Evolutionary conservation across 192 early-diverging fungal species (phyloP), one percentile per base, ranked within the genome.

Genomic region (Spinellus fusiger): DNA sequence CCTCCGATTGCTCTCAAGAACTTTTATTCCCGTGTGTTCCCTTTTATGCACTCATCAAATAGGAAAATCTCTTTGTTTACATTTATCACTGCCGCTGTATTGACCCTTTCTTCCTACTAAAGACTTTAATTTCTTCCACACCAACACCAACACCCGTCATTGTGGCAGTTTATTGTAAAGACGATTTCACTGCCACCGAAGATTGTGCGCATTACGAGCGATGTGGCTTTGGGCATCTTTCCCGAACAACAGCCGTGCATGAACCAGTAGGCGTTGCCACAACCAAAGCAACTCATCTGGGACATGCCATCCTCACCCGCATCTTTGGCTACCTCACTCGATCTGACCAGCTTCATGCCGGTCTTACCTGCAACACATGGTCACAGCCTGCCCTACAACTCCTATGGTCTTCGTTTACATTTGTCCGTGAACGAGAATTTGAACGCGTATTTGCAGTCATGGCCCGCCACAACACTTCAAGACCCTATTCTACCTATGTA

Each of bases 361-460:
- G 32, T 27, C 22, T 60, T 37, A 52, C 59, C 23, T 70, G 61
- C 54, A 46, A 47, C 46, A 23, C 29, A 18, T 70, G 69, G 69
- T 54, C 63, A 9, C 33, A 31, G 16, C 55, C 61, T 16, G 57
- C 62, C 1, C 22, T 59, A 5, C 49, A 64, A 52, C 29, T 55
- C 26, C 37, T 64, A 20, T 70, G 69, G 69, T 38, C 62, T 15
- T 34, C 26, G 44, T 64, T 70, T 28, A 70, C 64, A 34, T 61
- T 70, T 35, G 47, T 56, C 12, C 55, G 59, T 27, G 40, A 53
- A 34, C 58, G 54, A 55, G 69, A 70, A 13, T 70, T 65, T 49
- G 69, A 70, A 28, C 62, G 62, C 38, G 52, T 59, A 25, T 70
- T 70, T 44, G 38, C 50, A 22, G 54, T 65, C 13, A 53, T 70